Evolutionary conservation across 2,329 filamentous ascomycete genomes (phyloP).

Genomic region (Thielaviopsis euricoi): DNA sequence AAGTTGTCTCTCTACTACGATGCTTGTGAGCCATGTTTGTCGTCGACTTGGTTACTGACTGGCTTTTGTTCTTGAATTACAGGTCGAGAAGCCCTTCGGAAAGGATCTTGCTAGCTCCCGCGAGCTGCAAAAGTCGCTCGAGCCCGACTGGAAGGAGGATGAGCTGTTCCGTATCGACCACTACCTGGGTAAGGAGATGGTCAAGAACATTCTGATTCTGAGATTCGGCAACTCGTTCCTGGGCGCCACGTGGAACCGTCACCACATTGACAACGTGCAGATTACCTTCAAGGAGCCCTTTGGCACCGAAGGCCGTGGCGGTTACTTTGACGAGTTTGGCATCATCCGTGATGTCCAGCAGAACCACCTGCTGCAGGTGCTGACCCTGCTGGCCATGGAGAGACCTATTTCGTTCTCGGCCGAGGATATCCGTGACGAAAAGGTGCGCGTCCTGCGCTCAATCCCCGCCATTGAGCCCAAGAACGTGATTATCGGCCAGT

Average conservation of each 20-base stretch:
- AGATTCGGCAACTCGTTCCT: slow-evolving; percentile 98
- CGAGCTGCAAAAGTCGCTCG: slow-evolving; percentile 83
- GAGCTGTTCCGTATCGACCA: slow-evolving; percentile 99
- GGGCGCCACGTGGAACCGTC: slow-evolving; percentile 94
- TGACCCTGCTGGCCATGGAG: slow-evolving; percentile 96
- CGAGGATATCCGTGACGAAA: slow-evolving; percentile 97
- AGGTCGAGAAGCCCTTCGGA: slow-evolving; percentile 98
- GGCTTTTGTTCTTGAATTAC: slow-evolving; percentile 11
- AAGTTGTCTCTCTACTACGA: slow-evolving; percentile 25
- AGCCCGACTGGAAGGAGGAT: slow-evolving; percentile 96
- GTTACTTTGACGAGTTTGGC: slow-evolving; percentile 98
- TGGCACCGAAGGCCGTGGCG: slow-evolving; percentile 90
- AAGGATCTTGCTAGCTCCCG: slow-evolving; percentile 91
- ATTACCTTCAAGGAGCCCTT: slow-evolving; percentile 99
- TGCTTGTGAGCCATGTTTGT: not conserved
- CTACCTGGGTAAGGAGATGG: slow-evolving; percentile 99
- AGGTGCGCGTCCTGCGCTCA: slow-evolving; percentile 84
- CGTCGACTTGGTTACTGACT: slow-evolving; percentile 16
- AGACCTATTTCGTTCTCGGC: slow-evolving; percentile 94
- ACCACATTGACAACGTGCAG: slow-evolving; percentile 98
- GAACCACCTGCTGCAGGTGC: slow-evolving; percentile 92
- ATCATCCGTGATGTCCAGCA: slow-evolving; percentile 99
- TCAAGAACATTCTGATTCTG: slow-evolving; percentile 97
- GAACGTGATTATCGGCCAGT: slow-evolving; percentile 99
- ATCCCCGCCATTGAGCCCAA: slow-evolving; percentile 95